Conservation (phyloP, 495 filamentous ascomycete species). For the Penicillium lividum region DNA sequence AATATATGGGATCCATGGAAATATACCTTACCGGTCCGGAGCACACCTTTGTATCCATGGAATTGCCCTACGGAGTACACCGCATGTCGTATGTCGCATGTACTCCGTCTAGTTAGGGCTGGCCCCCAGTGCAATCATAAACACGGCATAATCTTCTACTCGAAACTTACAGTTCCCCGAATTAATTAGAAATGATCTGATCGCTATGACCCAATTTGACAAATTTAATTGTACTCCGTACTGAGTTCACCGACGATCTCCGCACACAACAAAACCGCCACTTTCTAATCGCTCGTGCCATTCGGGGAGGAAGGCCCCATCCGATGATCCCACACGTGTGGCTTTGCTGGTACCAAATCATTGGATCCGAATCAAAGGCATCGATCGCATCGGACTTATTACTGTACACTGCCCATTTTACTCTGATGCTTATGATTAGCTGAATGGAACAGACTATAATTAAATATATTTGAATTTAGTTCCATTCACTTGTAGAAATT, state of each 20-base stretch:
- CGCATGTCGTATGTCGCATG: too few species aligned
- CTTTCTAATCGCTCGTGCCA: neutral
- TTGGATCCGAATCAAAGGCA: neutral
- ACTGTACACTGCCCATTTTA: neutral
- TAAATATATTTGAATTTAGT: neutral
- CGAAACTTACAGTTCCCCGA: too few species aligned
- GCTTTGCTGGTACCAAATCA: conserved; percentile 2
- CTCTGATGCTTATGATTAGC: neutral
- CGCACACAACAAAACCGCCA: neutral
- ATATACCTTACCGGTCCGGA: neutral
- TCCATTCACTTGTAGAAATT: neutral
- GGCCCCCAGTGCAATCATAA: too few species aligned
- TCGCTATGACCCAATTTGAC: neutral
- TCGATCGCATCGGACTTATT: neutral
- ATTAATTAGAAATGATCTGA: neutral
- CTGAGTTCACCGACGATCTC: conserved; percentile 6
- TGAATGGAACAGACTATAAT: neutral
- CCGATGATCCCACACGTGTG: neutral
- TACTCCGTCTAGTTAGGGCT: too few species aligned
- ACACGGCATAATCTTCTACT: too few species aligned
- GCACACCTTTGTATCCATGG: neutral
- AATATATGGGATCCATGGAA: neutral
- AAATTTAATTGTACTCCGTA: neutral
- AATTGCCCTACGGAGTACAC: too few species aligned
- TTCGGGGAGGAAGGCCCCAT: neutral